Evolutionary conservation across 306 rosid genomes (phyloP).

Genomic region (Malus sieversii): DNA sequence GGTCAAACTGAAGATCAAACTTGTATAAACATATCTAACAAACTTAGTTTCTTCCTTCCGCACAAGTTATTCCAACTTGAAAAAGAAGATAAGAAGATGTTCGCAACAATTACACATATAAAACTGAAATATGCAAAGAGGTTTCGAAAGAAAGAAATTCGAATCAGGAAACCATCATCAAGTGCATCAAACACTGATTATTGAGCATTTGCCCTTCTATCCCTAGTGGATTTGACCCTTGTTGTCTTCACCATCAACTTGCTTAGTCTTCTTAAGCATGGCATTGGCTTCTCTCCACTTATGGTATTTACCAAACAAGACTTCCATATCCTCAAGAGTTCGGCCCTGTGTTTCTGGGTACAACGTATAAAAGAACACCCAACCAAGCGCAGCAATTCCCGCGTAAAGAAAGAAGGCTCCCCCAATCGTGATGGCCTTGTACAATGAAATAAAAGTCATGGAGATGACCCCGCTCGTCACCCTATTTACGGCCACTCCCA

Average conservation of each 20-base stretch:
- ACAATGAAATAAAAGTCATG: slow-evolving; percentile 42
- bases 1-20: too few relatives aligned
- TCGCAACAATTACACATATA: too few relatives aligned
- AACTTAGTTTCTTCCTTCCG: too few relatives aligned
- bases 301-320: too few relatives aligned
- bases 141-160: too few relatives aligned
- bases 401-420: background rate
- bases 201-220: background rate
- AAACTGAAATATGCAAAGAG: too few relatives aligned
- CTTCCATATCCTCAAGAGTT: slow-evolving; percentile 39
- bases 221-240: background rate
- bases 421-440: slow-evolving; percentile 32
- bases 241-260: background rate
- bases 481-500: slow-evolving; percentile 42
- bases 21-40: too few relatives aligned
- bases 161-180: too few relatives aligned
- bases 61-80: too few relatives aligned
- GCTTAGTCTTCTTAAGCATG: background rate
- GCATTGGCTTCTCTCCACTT: background rate
- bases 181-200: too few relatives aligned
- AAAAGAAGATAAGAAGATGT: too few relatives aligned
- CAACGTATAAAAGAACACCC: slow-evolving; percentile 37
- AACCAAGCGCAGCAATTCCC: slow-evolving; percentile 8
- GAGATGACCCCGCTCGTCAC: slow-evolving; percentile 17
- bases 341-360: slow-evolving; percentile 50